Evolutionary conservation across 768 basidiomycete species (phyloP).

Genomic region (Serendipita vermifera): DNA sequence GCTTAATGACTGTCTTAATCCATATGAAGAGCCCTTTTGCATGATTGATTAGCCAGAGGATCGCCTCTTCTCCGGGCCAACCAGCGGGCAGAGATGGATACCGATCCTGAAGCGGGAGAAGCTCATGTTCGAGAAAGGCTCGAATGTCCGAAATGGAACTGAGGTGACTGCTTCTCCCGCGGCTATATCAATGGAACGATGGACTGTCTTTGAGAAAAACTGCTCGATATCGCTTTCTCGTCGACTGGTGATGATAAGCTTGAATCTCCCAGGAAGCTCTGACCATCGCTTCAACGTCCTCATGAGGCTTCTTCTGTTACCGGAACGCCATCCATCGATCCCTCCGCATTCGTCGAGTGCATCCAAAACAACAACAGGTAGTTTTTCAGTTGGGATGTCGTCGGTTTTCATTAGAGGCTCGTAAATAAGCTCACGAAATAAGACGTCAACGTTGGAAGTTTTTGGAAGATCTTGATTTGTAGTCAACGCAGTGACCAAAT

Average conservation of each 20-base stretch:
- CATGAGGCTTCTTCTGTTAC: neutral
- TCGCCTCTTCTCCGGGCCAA: neutral
- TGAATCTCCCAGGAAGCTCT: neutral
- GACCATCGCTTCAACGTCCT: neutral
- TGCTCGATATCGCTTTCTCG: neutral
- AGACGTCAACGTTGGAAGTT: too few relatives aligned
- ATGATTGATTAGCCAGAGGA: neutral
- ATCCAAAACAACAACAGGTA: neutral
- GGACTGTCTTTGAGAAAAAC: too few relatives aligned
- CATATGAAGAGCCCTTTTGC: conserved; percentile 3
- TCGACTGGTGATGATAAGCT: conserved; percentile 6
- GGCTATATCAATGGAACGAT: neutral
- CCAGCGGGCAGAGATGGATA: neutral
- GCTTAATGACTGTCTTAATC: neutral
- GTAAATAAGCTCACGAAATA: too few relatives aligned
- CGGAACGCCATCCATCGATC: neutral
- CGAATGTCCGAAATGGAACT: neutral
- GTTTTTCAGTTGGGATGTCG: neutral
- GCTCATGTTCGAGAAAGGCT: neutral
- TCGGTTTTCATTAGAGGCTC: too few relatives aligned
- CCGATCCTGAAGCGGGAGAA: neutral
- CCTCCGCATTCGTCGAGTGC: conserved; percentile 5
- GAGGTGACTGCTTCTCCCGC: neutral
- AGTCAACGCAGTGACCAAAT: too few relatives aligned
- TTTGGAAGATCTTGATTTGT: too few relatives aligned